Base-by-base conservation (phyloP, 805 yeast genomes). In the Diddensiella caesifluorescens region DNA sequence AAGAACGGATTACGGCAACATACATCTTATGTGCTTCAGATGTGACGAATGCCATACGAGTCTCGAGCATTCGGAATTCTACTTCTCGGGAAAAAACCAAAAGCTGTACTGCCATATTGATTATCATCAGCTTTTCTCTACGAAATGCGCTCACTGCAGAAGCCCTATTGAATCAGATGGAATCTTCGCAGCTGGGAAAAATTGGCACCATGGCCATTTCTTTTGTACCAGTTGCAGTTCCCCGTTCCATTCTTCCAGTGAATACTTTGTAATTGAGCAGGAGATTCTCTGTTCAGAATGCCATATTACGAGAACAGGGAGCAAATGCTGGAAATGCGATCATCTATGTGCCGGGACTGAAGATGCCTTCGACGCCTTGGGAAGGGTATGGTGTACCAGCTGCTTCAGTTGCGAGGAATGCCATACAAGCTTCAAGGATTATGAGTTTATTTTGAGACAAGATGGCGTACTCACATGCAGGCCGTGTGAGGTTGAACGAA, bases 331-430 rank as follows among this genome's bases (percentile, higher is more conserved):
- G 64, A 54, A 55, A 35, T 60, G 64, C 43, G 10, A 30, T 35
- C 46, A 57, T 42, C 22, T 40, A 42, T 28, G 56, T 39, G 18
- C 43, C 34, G 42, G 48, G 22, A 23, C 45, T 9, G 51, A 52
- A 10, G 40, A 47, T 9, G 44, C 49, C 7, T 53, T 58, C 25
- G 59, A 56, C 23, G 62, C 59, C 1, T 44, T 59, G 18, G 62
- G 57, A 2, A 28, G 62, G 19, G 47, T 45, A 7, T 59, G 64
- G 64, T 59, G 64, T 41, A 20, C 45, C n/a, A 20, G 44, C 5
- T 59, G 64, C 43, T 59, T 59, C 35, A 28, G 50, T 7, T 59
- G 64, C 38, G 64, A 59, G 31, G 52, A 47, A 38, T 59, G 64
- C 51, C 44, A 52, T 37, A 32, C 39, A 15, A 56, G 53, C 30